A percentile compares a stretch with the other conserved stretches of the same genome.
Evolutionary conservation across 805 yeast species (phyloP).

Genomic region (baker's yeast (Saccharomyces cerevisiae)): DNA sequence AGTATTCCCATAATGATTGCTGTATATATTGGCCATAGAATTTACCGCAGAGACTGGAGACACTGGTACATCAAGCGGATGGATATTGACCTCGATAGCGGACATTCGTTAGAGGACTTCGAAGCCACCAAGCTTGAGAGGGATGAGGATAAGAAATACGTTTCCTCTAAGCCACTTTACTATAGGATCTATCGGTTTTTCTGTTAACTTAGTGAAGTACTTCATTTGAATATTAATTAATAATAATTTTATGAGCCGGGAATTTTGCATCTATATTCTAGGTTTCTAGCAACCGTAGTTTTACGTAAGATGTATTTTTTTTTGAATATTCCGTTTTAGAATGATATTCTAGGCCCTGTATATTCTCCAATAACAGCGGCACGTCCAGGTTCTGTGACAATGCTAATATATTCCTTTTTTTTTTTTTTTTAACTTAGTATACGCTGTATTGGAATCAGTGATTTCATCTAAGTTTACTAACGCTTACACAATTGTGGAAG

Average conservation of each 20-base stretch:
- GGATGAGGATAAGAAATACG: slow-evolving; percentile 24
- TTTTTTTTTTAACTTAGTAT: no score
- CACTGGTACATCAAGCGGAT: slow-evolving; percentile 32
- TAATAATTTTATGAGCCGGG: background rate
- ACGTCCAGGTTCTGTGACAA: no score
- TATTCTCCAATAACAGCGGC: background rate
- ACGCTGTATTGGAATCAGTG: no score
- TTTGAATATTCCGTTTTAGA: background rate
- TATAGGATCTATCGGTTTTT: slow-evolving; percentile 28
- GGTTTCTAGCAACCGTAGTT: background rate
- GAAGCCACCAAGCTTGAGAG: slow-evolving; percentile 38
- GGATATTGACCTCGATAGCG: slow-evolving; percentile 50
- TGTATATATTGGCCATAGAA: slow-evolving; percentile 39
- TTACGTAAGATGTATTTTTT: background rate
- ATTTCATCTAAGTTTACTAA: no score
- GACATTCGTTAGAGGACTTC: slow-evolving; percentile 41
- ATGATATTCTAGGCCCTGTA: background rate
- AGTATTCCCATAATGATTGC: slow-evolving; percentile 40
- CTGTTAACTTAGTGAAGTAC: slow-evolving; percentile 19
- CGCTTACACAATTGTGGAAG: no score
- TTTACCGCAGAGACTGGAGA: slow-evolving; percentile 32
- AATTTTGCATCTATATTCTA: background rate
- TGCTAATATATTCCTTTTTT: no score
- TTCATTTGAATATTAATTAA: background rate
- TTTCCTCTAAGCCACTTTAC: slow-evolving; percentile 24